A percentile compares a stretch with the other conserved stretches of the same genome.
Conservation (phyloP, 441 rosid genomes). For the Breynia disticha region DNA sequence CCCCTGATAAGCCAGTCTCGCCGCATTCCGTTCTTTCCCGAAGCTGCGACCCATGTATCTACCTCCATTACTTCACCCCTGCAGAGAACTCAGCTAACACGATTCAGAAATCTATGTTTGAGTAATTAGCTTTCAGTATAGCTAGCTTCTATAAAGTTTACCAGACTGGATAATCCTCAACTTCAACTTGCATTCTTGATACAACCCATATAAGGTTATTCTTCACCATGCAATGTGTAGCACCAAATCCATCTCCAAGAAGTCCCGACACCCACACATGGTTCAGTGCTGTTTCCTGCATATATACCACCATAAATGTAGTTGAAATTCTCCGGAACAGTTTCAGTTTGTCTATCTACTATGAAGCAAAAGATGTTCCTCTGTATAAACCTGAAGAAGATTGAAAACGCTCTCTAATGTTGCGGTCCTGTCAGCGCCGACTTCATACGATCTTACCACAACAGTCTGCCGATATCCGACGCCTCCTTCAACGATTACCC, state of each 20-base stretch:
- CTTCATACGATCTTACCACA: slow-evolving; percentile 42
- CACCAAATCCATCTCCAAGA: slow-evolving; percentile 56
- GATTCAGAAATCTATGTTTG: background rate
- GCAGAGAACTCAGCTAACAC: slow-evolving; percentile 1
- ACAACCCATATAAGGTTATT: slow-evolving; percentile 58
- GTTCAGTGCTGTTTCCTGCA: slow-evolving; percentile 53
- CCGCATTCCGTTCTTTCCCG: slow-evolving; percentile 49
- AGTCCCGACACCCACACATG: slow-evolving; percentile 58
- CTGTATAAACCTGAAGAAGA: slow-evolving; percentile 31
- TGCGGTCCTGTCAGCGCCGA: slow-evolving; percentile 41
- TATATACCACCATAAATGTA: background rate
- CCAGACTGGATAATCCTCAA: slow-evolving; percentile 49
- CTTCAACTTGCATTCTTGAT: slow-evolving; percentile 40
- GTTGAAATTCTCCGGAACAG: background rate
- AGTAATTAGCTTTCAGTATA: background rate
- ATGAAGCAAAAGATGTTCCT: too few species aligned
- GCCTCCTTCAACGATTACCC: slow-evolving; percentile 34
- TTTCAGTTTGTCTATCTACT: background rate
- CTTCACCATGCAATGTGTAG: slow-evolving; percentile 49
- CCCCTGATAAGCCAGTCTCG: slow-evolving; percentile 45
- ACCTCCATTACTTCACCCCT: slow-evolving; percentile 51
- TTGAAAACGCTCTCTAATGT: slow-evolving; percentile 41
- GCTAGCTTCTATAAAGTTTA: slow-evolving; percentile 2
- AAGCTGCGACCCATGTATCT: slow-evolving; percentile 52
- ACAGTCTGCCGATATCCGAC: slow-evolving; percentile 38